Conservation (phyloP, 495 filamentous ascomycete species). For the Penicillium turbatum region DNA sequence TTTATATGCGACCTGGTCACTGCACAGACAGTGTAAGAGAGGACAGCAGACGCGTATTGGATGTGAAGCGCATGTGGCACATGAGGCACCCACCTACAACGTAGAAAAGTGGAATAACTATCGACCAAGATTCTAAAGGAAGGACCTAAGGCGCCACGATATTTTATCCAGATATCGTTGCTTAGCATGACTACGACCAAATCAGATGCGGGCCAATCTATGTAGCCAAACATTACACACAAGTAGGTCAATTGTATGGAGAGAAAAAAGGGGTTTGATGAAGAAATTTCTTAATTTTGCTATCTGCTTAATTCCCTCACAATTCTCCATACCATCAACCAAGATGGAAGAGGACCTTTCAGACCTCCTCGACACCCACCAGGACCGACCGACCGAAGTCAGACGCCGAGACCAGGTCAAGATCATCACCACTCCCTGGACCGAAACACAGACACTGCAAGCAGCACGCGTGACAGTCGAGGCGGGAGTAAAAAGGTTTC, state of each 20-base stretch:
- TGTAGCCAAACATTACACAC: too few relatives aligned
- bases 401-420: constrained; percentile 55
- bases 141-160: too few relatives aligned
- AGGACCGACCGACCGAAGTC: constrained; percentile 61
- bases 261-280: too few relatives aligned
- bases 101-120: too few relatives aligned
- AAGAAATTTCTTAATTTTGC: neutral
- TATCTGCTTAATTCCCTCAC: neutral
- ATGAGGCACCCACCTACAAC: too few relatives aligned
- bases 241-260: too few relatives aligned
- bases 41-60: too few relatives aligned
- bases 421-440: constrained; percentile 70
- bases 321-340: neutral
- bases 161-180: too few relatives aligned
- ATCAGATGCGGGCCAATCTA: too few relatives aligned
- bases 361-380: constrained; percentile 69
- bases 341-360: constrained; percentile 50
- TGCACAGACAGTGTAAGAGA: neutral
- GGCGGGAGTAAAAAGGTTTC: constrained; percentile 59
- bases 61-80: too few relatives aligned
- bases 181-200: neutral
- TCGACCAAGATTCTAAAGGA: too few relatives aligned
- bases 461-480: constrained; percentile 37
- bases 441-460: constrained; percentile 30
- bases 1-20: neutral